Percentiles rank a stretch among this genome's conserved stretches.
Evolutionary conservation across 2,329 filamentous ascomycete species (phyloP).

Genomic region (Cercospora sesami): DNA sequence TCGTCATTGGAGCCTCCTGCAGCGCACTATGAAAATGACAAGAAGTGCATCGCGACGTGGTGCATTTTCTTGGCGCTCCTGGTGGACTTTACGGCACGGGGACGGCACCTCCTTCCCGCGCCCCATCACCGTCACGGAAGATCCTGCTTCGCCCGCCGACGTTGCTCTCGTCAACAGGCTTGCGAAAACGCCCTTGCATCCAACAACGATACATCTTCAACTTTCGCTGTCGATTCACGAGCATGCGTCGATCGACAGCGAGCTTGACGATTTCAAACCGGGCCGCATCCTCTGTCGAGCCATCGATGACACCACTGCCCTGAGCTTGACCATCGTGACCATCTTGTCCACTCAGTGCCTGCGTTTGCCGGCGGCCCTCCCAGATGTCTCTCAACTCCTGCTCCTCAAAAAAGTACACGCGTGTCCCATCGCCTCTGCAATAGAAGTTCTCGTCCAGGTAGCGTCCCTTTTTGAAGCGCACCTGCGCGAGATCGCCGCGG

Average conservation of each 20-base stretch:
- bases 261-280: constrained; percentile 71
- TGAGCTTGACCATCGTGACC: constrained; percentile 16
- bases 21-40: neutral
- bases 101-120: neutral
- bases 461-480: constrained; percentile 91
- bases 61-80: neutral
- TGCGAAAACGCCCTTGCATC: constrained; percentile 81
- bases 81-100: neutral
- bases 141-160: neutral
- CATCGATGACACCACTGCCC: constrained; percentile 19
- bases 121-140: neutral
- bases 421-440: constrained; percentile 88
- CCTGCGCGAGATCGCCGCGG: constrained; percentile 90
- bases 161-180: constrained; percentile 42
- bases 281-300: neutral
- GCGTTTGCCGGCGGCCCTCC: constrained; percentile 49
- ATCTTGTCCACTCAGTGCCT: neutral
- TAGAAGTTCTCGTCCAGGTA: constrained; percentile 98
- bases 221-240: constrained; percentile 87
- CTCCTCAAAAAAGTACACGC: constrained; percentile 95
- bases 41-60: neutral
- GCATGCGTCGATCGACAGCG: constrained; percentile 80
- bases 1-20: neutral
- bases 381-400: constrained; percentile 80
- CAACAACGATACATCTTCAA: constrained; percentile 99